Conservation (phyloP, 2,329 filamentous ascomycete species). For the Fulvia fulva region DNA sequence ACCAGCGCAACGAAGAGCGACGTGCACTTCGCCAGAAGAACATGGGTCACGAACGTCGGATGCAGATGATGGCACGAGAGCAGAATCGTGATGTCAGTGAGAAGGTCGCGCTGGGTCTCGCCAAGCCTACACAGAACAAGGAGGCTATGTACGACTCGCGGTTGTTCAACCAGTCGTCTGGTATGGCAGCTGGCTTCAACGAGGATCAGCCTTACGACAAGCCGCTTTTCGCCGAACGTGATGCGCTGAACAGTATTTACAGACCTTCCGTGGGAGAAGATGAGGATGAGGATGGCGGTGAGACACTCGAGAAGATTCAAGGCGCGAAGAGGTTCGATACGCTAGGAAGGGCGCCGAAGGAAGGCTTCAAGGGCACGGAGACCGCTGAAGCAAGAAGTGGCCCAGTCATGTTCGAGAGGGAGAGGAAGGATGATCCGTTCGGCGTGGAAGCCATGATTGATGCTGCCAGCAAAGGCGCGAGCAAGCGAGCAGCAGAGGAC, state of each 20-base stretch:
- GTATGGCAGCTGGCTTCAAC: conserved; percentile 85
- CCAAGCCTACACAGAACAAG: conserved; percentile 86
- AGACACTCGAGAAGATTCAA: conserved; percentile 81
- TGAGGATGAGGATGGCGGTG: conserved; percentile 72
- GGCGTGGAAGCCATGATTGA: conserved; percentile 91
- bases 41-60: conserved; percentile 88
- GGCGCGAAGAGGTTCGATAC: conserved; percentile 84
- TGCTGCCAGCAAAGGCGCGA: conserved; percentile 64
- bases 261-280: conserved; percentile 68
- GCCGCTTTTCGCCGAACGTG: conserved; percentile 90
- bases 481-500: conserved; percentile 73
- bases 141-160: conserved; percentile 97
- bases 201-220: conserved; percentile 98
- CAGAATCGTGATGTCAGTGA: conserved; percentile 96
- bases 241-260: conserved; percentile 93
- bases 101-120: conserved; percentile 89
- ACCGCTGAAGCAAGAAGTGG: conserved; percentile 83
- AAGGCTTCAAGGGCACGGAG: conserved; percentile 83
- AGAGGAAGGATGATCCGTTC: conserved; percentile 72
- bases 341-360: conserved; percentile 67
- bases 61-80: conserved; percentile 90
- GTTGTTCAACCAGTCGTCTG: conserved; percentile 88
- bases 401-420: conserved; percentile 95
- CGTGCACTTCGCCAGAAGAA: conserved; percentile 86
- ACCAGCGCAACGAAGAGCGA: conserved; percentile 77